Evolutionary conservation across 345 rosid species (phyloP).

Genomic region (Euphorbia peplus): DNA sequence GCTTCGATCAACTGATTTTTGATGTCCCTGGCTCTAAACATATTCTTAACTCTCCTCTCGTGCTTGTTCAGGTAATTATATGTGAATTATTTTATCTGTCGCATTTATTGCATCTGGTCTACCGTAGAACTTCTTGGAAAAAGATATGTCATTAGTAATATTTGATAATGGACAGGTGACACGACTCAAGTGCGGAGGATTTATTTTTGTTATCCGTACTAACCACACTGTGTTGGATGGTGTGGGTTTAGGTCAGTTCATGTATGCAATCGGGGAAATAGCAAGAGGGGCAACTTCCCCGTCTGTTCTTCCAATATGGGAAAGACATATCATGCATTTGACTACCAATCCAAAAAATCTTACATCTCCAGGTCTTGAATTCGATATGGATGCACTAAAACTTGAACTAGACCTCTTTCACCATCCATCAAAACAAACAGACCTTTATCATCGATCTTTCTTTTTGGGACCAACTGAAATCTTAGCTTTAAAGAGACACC

Average conservation of each 20-base stretch:
- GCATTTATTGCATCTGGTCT: no score
- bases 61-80: conserved; percentile 17
- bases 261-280: conserved; percentile 13
- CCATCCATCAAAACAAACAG: neutral
- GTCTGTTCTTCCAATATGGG: conserved; percentile 12
- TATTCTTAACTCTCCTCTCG: conserved; percentile 7
- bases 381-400: no score
- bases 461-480: neutral
- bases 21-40: conserved; percentile 26
- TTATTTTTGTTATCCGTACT: conserved; percentile 12
- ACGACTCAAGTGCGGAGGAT: conserved; percentile 19
- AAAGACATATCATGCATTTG: neutral
- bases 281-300: conserved; percentile 11
- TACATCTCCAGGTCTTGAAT: neutral
- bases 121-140: neutral
- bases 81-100: no score
- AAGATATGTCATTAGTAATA: no score
- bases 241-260: conserved; percentile 6
- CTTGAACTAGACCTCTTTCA: no score
- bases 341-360: neutral
- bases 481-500: neutral
- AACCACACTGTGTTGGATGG: conserved; percentile 22
- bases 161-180: conserved; percentile 20
- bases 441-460: neutral
- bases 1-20: conserved; percentile 20